phyloP scores from a whole-genome alignment of 306 rosid species.

The Prunus fruticosa region DNA sequence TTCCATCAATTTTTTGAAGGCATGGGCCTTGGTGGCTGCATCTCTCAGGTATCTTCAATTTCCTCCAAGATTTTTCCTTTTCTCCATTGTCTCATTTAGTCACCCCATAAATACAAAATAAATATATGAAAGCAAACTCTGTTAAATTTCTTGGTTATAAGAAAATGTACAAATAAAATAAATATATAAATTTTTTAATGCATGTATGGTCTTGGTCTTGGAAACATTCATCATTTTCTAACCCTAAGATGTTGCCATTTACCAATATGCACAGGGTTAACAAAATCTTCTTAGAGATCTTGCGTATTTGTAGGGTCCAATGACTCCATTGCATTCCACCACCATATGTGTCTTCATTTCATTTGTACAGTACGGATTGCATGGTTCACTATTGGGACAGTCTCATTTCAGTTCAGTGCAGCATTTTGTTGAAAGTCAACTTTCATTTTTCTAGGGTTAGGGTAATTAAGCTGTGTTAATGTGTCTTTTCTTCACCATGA shows the following conservation, averaged over 20 bases:
- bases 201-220: not conserved
- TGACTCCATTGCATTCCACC: not conserved
- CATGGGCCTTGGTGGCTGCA: constrained; percentile 58
- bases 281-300: no score
- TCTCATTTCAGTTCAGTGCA: not conserved
- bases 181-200: not conserved
- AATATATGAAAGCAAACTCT: not conserved
- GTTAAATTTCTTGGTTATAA: no score
- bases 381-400: not conserved
- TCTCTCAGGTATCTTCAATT: constrained; percentile 34
- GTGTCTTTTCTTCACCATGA: not conserved
- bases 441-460: not conserved
- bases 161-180: no score
- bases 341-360: not conserved
- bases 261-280: not conserved
- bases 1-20: constrained; percentile 67
- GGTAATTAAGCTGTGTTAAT: not conserved
- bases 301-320: constrained; percentile 5
- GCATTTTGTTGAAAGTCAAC: not conserved
- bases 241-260: not conserved
- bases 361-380: not conserved
- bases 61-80: not conserved
- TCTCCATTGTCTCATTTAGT: not conserved
- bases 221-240: not conserved
- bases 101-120: not conserved